A percentile compares a stretch with the other conserved stretches of the same genome.
Conservation (phyloP, 208 protist genomes). For the Acanthamoeba divionensis region DNA sequence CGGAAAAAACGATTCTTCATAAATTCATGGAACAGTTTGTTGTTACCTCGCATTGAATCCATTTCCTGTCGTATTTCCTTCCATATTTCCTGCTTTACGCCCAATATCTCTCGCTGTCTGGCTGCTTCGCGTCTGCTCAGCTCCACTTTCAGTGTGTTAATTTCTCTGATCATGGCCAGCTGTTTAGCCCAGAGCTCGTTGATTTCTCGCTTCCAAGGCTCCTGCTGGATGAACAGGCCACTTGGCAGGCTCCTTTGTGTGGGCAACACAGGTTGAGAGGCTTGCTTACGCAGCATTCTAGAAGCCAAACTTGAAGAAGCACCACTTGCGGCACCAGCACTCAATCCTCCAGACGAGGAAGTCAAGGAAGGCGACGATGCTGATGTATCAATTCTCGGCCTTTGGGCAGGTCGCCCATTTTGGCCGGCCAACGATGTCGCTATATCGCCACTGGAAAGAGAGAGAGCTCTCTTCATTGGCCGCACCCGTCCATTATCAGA, state of each 20-base stretch:
- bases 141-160: slow-evolving; percentile 43
- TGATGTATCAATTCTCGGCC: not conserved
- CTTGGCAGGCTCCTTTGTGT: not conserved
- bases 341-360: not conserved
- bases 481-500: too few relatives aligned
- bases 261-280: not conserved
- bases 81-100: slow-evolving; percentile 19
- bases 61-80: too few relatives aligned
- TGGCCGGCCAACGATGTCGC: too few relatives aligned
- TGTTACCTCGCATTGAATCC: too few relatives aligned
- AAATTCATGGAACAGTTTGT: too few relatives aligned
- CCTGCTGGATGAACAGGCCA: not conserved
- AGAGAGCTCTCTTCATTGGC: too few relatives aligned
- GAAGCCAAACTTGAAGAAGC: too few relatives aligned
- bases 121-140: slow-evolving; percentile 29
- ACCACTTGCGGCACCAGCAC: not conserved
- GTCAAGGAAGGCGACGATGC: not conserved
- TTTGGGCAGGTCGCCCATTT: not conserved
- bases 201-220: slow-evolving; percentile 45
- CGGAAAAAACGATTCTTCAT: too few relatives aligned
- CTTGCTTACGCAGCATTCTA: not conserved
- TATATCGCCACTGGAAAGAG: too few relatives aligned
- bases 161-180: slow-evolving; percentile 45
- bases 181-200: slow-evolving; percentile 51
- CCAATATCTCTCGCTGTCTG: slow-evolving; percentile 34